phyloP scores from a whole-genome alignment of 257 asterid species.

The Fraxinus quadrangulata region DNA sequence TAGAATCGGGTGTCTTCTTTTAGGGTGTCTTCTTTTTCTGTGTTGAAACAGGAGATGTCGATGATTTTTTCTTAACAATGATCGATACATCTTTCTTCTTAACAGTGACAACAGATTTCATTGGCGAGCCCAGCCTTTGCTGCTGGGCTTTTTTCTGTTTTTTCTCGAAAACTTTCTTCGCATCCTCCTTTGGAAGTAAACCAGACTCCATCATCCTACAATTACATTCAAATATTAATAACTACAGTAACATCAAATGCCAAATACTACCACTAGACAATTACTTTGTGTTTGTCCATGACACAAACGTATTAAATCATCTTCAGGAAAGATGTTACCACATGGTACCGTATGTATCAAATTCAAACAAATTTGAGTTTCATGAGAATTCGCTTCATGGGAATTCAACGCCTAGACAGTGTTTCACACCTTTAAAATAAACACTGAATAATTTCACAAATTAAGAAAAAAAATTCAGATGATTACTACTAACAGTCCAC shows the following conservation, averaged over 20 bases:
- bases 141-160: constrained; percentile 61
- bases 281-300: neutral
- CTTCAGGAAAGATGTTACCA: neutral
- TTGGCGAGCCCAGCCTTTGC: constrained; percentile 66
- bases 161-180: constrained; percentile 66
- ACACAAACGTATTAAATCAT: neutral
- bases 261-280: neutral
- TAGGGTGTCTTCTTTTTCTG: constrained; percentile 53
- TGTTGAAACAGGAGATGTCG: constrained; percentile 34
- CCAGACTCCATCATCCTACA: constrained; percentile 97
- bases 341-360: neutral
- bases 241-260: neutral
- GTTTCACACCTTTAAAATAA: no score
- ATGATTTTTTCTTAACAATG: constrained; percentile 41
- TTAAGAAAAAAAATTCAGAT: no score
- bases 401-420: no score
- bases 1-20: constrained; percentile 51
- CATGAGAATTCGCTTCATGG: no score
- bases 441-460: no score
- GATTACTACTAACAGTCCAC: no score
- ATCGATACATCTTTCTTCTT: constrained; percentile 42
- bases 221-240: neutral
- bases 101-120: constrained; percentile 55
- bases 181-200: constrained; percentile 73
- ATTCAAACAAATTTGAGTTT: neutral